Evolutionary conservation across 108 stramenopile species (phyloP).

Genomic region (Thalassiosira profunda): DNA sequence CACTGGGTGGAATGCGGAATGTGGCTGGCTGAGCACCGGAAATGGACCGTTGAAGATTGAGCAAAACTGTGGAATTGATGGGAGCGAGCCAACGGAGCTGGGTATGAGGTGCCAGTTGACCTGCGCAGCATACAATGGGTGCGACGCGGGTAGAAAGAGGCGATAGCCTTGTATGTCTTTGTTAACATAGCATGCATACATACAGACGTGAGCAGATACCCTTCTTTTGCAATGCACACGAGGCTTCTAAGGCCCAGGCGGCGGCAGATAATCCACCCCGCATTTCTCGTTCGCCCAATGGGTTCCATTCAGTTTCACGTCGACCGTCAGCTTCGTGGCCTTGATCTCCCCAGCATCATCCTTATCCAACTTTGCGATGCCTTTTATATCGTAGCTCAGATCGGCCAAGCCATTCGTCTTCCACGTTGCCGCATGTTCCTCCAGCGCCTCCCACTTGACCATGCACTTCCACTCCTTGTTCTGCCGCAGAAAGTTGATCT

Average conservation of each 20-base stretch:
- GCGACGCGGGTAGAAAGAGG: neutral
- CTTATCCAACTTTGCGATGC: constrained; percentile 54
- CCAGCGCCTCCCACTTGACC: constrained; percentile 96
- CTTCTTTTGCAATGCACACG: no score
- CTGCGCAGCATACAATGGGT: constrained; percentile 40
- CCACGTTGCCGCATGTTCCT: constrained; percentile 96
- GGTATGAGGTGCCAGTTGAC: constrained; percentile 34
- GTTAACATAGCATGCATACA: no score
- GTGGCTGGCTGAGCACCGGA: constrained; percentile 35
- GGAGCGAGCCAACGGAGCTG: constrained; percentile 32
- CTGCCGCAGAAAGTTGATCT: constrained; percentile 70
- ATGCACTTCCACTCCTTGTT: constrained; percentile 97
- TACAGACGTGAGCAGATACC: no score
- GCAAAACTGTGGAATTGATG: constrained; percentile 29
- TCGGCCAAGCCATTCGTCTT: constrained; percentile 89
- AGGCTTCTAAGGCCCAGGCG: neutral
- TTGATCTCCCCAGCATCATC: constrained; percentile 44
- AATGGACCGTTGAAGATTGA: constrained; percentile 31
- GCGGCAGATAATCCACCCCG: constrained; percentile 66
- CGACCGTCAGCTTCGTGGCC: constrained; percentile 88
- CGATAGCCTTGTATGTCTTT: no score
- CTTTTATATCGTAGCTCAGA: constrained; percentile 77
- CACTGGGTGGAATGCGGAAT: constrained; percentile 37
- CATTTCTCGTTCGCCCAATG: constrained; percentile 94
- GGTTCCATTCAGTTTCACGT: constrained; percentile 92